phyloP scores from a whole-genome alignment of 805 yeast species.

The Pichia deserticola region DNA sequence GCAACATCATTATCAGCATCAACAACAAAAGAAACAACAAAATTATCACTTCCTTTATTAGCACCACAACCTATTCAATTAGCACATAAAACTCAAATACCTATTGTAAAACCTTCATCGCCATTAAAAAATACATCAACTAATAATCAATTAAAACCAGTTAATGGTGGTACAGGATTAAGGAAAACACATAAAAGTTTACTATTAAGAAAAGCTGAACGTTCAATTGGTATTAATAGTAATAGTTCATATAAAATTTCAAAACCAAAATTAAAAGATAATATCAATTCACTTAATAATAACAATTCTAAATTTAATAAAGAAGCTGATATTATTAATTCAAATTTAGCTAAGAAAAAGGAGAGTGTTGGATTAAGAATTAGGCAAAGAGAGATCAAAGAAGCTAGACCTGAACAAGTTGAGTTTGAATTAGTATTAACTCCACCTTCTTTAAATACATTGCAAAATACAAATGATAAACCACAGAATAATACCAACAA shows the following conservation, averaged over 20 bases:
- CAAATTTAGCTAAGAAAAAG: neutral
- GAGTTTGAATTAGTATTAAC: neutral
- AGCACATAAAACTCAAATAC: no score
- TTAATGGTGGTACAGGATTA: constrained; percentile 6
- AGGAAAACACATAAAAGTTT: constrained; percentile 16
- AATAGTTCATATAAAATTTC: neutral
- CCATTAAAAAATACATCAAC: neutral
- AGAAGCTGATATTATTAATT: neutral
- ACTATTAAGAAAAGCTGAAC: constrained; percentile 17
- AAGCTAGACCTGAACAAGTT: constrained; percentile 11
- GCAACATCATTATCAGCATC: no score
- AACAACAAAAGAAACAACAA: no score
- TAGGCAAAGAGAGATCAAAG: constrained; percentile 7
- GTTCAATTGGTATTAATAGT: constrained; percentile 11
- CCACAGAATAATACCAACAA: neutral
- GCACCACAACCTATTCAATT: no score
- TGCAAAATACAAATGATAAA: neutral
- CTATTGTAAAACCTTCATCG: neutral
- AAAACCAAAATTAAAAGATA: neutral
- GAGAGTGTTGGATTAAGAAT: neutral
- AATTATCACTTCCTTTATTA: no score
- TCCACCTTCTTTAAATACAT: neutral
- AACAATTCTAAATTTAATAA: no score
- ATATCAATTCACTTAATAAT: no score
- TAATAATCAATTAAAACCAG: neutral